Evolutionary conservation across 495 filamentous ascomycete species (phyloP), one percentile per base, ranked within the genome.

Genomic region (Penicillium roqueforti): DNA sequence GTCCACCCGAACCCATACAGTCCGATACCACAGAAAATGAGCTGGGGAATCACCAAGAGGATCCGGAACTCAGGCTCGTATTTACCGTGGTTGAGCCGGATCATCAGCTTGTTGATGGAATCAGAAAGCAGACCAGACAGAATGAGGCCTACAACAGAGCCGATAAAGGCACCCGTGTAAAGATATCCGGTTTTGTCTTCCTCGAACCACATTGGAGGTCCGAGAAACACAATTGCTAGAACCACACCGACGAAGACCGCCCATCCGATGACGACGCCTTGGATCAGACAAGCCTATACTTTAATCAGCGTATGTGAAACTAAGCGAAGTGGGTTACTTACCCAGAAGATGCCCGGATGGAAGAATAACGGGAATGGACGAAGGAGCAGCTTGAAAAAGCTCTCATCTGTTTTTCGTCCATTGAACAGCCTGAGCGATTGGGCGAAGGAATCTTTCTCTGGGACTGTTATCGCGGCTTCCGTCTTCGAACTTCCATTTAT

Each of bases 21-120:
- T 0, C 92, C 91, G n/a, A 83, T 77, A 31, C 86, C 83, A 19
- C 88, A 87, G 52, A 92, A 79, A 1, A 96, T 63, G 31, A 91
- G 70, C 69, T 93, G 90, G 34, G 89, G 88, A 19, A 91, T 75
- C 0, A 96, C 87, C 3, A 97, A 77, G 6, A 92, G 57, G 26
- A 97, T 78, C 18, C 92, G 79, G 67, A 96, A 96, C 65, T 97
- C 92, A 2, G 92, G 92, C 71, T 97, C 92, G 63, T 93, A 96
- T 36, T 88, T 77, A 5, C 92, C 92, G 10, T 74, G 71, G 67
- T 97, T 97, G 49, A 76, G 71, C 53, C 78, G 80, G 13, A 91
- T 91, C 77, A 95, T 81, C 6, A 63, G 64, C 22, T 77, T 79
- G 32, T 86, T 87, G 43, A 82, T 83, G 71, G 79, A 88, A 62